Evolutionary conservation across 2,329 filamentous ascomycete genomes (phyloP), one percentile per base, ranked within the genome.

Genomic region (Thyridium curvatum): DNA sequence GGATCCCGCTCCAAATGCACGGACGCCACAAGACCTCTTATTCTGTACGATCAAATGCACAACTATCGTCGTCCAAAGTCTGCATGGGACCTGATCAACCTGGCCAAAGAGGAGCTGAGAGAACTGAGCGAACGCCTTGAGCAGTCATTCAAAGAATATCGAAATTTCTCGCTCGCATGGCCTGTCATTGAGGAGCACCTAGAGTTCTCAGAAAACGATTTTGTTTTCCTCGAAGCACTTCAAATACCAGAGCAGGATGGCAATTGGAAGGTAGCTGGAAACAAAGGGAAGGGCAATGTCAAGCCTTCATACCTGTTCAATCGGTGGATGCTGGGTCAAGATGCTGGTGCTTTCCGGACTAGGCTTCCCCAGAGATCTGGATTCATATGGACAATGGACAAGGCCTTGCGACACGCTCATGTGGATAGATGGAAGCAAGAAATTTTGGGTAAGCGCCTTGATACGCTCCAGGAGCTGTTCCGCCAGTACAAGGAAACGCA

Each of bases 1-100:
- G 84, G 84, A 0, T 71, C 70, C 0, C 82, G 82, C 43, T 73
- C 51, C 0, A 84, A 84, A 45, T 75, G 53, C 0, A 77, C 70
- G 0, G 18, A 50, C 0, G 53, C 56, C 4, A 85, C 79, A 0
- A 59, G 62, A 3, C 36, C 47, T 0, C 56, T 85, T 0, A 64
- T 53, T 3, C 53, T 84, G 1, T 63, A 53, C 0, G 59, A 65
- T 16, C 68, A 74, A 37, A 44, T 43, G 1, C 51, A 41, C 1
- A 47, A 30, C 2, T 65, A 59, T 38, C 56, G 42, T n/a, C 54
- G 60, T 4, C 58, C 50, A 6, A 26, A n/a, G 2, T 32, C 48
- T 3, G 54, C 60, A 2, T 71, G 64, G 62, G 4, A 37, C 0
- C 52, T 69, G 12, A 68, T 79, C n/a, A 42, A 70, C 2, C 35